Conservation (phyloP, 2,329 filamentous ascomycete genomes). For the Cadophora luteo-olivacea region DNA sequence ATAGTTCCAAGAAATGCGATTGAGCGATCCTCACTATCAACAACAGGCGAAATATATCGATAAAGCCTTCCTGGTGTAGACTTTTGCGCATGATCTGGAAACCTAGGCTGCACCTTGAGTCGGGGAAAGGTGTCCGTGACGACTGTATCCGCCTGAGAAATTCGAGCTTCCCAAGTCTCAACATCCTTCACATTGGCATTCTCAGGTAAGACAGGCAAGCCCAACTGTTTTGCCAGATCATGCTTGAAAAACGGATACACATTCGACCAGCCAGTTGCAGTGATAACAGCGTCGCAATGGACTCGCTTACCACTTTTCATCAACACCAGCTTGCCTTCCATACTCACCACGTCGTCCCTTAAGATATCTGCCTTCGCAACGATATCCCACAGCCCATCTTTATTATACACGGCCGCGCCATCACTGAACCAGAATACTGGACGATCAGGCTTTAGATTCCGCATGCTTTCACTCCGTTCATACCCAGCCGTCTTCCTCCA, state of each 20-base stretch:
- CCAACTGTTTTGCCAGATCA: conserved; percentile 13
- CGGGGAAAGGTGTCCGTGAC: conserved; percentile 38
- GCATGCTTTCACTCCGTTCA: conserved; percentile 11
- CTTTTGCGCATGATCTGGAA: conserved; percentile 5
- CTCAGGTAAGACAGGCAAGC: conserved; percentile 13
- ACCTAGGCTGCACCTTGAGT: conserved; percentile 34
- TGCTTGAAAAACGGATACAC: conserved; percentile 33
- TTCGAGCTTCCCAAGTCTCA: conserved; percentile 34
- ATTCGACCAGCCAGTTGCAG: conserved; percentile 36
- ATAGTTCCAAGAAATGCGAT: conserved; percentile 20
- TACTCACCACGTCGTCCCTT: conserved; percentile 17
- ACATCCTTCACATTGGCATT: conserved; percentile 30
- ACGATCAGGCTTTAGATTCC: conserved; percentile 6
- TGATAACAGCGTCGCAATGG: conserved; percentile 22
- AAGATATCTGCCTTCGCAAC: conserved; percentile 2
- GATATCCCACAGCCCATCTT: conserved; percentile 20
- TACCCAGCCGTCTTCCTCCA: conserved; percentile 15
- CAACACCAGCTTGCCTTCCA: conserved; percentile 8
- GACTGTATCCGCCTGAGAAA: conserved; percentile 34
- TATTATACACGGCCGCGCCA: conserved; percentile 16
- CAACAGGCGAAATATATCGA: conserved; percentile 14
- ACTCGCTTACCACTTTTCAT: conserved; percentile 20
- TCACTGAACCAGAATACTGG: conserved; percentile 20
- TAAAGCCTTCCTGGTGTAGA: conserved; percentile 20
- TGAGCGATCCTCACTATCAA: conserved; percentile 5